A percentile compares a stretch with the other conserved stretches of the same genome.
These are phyloP conservation scores for Curvularia sp. DNA, from an alignment of 2,329 filamentous ascomycete genomes.

Conservation along the genomic window DNA sequence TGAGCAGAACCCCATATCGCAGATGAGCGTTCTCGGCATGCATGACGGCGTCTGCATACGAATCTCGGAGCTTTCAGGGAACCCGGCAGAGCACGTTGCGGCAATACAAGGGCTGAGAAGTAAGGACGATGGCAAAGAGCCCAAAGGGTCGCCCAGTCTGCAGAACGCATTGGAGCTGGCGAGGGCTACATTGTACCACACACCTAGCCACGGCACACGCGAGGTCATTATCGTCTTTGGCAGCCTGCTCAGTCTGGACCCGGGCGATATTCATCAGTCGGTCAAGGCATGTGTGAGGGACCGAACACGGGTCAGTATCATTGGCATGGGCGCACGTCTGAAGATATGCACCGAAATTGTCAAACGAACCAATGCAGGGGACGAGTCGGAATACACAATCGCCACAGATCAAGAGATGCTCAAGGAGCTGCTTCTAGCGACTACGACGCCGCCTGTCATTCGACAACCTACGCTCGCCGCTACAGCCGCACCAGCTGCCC, in stretches of 20 bases:
- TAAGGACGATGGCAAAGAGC: constrained; percentile 68
- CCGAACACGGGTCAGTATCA: constrained; percentile 84
- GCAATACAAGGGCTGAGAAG: constrained; percentile 70
- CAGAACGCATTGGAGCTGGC: constrained; percentile 98
- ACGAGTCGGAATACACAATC: constrained; percentile 78
- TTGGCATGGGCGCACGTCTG: constrained; percentile 89
- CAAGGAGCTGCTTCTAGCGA: constrained; percentile 83
- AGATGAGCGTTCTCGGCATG: constrained; percentile 92
- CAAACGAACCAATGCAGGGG: constrained; percentile 82
- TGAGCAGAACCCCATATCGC: constrained; percentile 97
- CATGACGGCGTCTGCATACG: constrained; percentile 86
- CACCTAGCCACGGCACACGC: constrained; percentile 89
- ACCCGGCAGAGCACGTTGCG: constrained; percentile 85
- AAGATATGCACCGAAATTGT: constrained; percentile 92
- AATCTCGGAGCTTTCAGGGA: constrained; percentile 89
- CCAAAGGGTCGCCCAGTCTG: constrained; percentile 63
- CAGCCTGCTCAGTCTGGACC: constrained; percentile 87
- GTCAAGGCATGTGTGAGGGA: constrained; percentile 80
- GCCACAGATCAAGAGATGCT: constrained; percentile 89
- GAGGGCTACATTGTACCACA: constrained; percentile 87
- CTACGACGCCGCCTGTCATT: constrained; percentile 88
- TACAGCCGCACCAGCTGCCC: constrained; percentile 31
- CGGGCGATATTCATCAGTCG: constrained; percentile 93
- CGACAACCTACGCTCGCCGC: constrained; percentile 58
- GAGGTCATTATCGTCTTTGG: constrained; percentile 94